These are phyloP conservation scores for Mortierella sp. DNA, from an alignment of 371 early-diverging fungal genomes.

Conservation along the genomic window DNA sequence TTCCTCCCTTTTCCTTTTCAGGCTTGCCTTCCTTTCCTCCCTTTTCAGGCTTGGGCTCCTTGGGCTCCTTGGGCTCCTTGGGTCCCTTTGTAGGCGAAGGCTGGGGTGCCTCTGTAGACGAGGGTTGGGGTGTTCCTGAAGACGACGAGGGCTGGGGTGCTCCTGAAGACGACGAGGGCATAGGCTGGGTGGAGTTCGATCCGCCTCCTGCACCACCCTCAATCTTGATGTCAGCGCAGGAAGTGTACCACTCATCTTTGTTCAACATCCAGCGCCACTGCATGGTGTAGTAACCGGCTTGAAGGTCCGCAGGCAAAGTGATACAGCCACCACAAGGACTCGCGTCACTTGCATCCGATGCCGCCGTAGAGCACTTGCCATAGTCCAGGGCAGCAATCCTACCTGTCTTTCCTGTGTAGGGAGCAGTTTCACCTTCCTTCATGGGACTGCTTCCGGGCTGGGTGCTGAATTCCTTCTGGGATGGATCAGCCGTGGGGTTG, in stretches of 20 bases:
- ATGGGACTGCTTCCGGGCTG: constrained; percentile 14
- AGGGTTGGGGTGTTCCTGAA: no score
- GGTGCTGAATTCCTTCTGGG: constrained; percentile 28
- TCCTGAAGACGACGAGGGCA: no score
- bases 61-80: no score
- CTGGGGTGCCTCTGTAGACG: no score
- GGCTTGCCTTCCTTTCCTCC: not conserved
- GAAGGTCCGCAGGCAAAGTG: constrained; percentile 21
- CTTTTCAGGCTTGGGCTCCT: not conserved
- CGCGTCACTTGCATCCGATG: constrained; percentile 22
- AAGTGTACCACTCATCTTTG: constrained; percentile 41
- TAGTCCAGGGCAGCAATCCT: constrained; percentile 18
- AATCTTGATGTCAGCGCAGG: constrained; percentile 43
- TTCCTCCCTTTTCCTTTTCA: no score
- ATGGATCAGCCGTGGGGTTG: constrained; percentile 36
- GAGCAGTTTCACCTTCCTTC: no score
- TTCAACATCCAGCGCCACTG: constrained; percentile 54
- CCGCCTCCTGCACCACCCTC: no score
- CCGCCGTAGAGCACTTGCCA: constrained; percentile 45
- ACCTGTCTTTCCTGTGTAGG: no score
- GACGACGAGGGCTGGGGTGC: no score
- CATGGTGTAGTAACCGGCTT: constrained; percentile 31
- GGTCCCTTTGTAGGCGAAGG: not conserved
- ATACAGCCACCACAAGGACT: constrained; percentile 54
- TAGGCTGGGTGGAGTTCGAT: no score